Base-by-base conservation (phyloP, 345 rosid genomes). In the Heritiera fomes region DNA sequence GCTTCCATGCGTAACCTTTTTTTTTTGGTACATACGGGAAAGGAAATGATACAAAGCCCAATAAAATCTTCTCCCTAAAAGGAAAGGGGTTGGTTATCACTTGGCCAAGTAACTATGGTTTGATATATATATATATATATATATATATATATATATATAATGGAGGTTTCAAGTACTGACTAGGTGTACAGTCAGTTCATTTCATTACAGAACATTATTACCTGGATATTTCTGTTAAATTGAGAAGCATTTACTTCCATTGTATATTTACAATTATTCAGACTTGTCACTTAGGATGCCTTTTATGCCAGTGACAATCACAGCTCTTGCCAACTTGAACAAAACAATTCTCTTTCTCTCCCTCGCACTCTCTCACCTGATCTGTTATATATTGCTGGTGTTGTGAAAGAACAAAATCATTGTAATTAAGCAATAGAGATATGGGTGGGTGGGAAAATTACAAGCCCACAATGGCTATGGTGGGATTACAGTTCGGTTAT, bases 391-490 rank as follows among this genome's bases (percentile, higher is more conserved):
- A 34, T 34, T 43, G 5, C 43, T 43, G 30, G 52, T n/a, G 32
- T 43, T 43, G 11, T 2, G 28, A 38, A 43, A n/a, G 28, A 67
- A 8, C 2, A 11, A 43, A 67, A n/a, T 60, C 65, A 10, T 28
- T 28, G 38, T 20, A 32, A 60, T 61, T 23, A 5, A 23, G 34
- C 53, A 38, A 56, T 11, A 53, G 38, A 40, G 65, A n/a, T 6
- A 73, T 73, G 69, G 69, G 69, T 46, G 78, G 23, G 17, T 49
- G 75, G 63, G 63, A 73, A 18, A 46, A 38, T 53, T 77, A 64
- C 77, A 70, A 69, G 63, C 80, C 83, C 0, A 77, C 50, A 8
- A 46, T 84, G 38, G 85, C 80, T 14, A 82, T 87, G 89, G 46
- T 83, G 32, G 84, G 34, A 2, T 75, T 84, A 43, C 87, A 84